These are phyloP conservation scores for Pleurostoma richardsiae DNA, from an alignment of 2,329 filamentous ascomycete genomes.

Conservation along the genomic window DNA sequence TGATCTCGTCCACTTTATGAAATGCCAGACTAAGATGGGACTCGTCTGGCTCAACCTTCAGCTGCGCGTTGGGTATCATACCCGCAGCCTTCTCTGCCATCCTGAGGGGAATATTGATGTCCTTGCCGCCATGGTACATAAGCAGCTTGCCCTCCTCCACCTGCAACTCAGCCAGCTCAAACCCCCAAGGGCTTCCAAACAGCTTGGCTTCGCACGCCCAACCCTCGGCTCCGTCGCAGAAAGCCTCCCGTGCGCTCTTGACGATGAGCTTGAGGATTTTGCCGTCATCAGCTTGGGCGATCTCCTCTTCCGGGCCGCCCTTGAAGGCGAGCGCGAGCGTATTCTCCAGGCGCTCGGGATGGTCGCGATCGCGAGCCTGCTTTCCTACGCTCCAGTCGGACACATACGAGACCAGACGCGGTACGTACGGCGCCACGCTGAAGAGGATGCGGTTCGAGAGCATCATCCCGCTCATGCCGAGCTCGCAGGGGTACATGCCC, in stretches of 20 bases:
- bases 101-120: constrained; percentile 14
- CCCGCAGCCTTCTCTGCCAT: constrained; percentile 14
- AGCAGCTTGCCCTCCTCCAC: constrained; percentile 9
- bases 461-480: constrained; percentile 16
- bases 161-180: constrained; percentile 12
- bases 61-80: constrained; percentile 10
- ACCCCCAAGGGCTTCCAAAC: constrained; percentile 12
- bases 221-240: constrained; percentile 6
- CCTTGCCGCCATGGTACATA: constrained; percentile 15
- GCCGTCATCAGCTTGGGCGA: constrained; percentile 1
- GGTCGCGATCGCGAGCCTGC: constrained; percentile 2
- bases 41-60: constrained; percentile 9
- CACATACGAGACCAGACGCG: constrained; percentile 7
- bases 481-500: constrained; percentile 11
- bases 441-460: constrained; percentile 8
- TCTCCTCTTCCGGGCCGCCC: constrained; percentile 1
- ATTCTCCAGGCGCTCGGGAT: constrained; percentile 2
- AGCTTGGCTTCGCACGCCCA: constrained; percentile 8
- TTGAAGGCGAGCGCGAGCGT: constrained; percentile 2
- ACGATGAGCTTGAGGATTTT: constrained; percentile 4
- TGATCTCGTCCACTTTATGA: constrained; percentile 10
- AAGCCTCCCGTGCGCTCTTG: constrained; percentile 2
- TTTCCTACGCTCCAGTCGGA: constrained; percentile 7
- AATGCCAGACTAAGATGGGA: constrained; percentile 13
- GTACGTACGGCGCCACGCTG: constrained; percentile 9